Conservation (phyloP, 345 rosid species). For the Geranium rotundifolium region DNA sequence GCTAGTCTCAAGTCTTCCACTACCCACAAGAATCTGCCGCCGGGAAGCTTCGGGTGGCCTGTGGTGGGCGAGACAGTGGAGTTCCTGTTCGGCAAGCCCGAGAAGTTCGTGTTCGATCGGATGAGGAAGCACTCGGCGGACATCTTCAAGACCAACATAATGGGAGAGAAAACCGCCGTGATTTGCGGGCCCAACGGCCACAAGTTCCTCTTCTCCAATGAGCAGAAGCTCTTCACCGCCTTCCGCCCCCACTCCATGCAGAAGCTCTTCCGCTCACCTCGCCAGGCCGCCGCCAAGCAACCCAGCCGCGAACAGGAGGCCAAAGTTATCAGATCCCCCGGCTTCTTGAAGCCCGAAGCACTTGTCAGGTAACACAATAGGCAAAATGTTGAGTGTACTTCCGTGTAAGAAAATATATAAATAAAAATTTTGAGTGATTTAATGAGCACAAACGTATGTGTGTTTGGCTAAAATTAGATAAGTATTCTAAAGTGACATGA, state of each 20-base stretch:
- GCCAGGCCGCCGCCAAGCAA: conserved; percentile 9
- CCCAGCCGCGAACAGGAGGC: conserved; percentile 16
- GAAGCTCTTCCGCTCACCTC: conserved; percentile 33
- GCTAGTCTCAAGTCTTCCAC: neutral
- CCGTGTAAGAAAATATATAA: too few relatives aligned
- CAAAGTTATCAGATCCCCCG: conserved; percentile 22
- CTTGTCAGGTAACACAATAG: conserved; percentile 24
- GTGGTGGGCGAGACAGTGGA: conserved; percentile 33
- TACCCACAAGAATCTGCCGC: conserved; percentile 28
- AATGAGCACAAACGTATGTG: too few relatives aligned
- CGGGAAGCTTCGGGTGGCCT: conserved; percentile 60
- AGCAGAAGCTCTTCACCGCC: conserved; percentile 40
- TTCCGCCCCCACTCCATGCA: conserved; percentile 44
- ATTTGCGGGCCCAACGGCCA: conserved; percentile 49
- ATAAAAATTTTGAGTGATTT: too few relatives aligned
- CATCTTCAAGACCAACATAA: conserved; percentile 45
- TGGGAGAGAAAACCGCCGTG: conserved; percentile 42
- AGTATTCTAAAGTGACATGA: too few relatives aligned
- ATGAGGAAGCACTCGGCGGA: conserved; percentile 35
- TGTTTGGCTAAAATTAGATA: too few relatives aligned
- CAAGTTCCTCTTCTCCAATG: conserved; percentile 47
- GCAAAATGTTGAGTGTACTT: too few relatives aligned
- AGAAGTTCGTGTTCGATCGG: conserved; percentile 33
- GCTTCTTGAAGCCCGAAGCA: conserved; percentile 47
- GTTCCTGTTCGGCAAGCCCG: conserved; percentile 40